Evolutionary conservation across 352 stramenopile species (phyloP).

Genomic region (Pythium guiyangense): DNA sequence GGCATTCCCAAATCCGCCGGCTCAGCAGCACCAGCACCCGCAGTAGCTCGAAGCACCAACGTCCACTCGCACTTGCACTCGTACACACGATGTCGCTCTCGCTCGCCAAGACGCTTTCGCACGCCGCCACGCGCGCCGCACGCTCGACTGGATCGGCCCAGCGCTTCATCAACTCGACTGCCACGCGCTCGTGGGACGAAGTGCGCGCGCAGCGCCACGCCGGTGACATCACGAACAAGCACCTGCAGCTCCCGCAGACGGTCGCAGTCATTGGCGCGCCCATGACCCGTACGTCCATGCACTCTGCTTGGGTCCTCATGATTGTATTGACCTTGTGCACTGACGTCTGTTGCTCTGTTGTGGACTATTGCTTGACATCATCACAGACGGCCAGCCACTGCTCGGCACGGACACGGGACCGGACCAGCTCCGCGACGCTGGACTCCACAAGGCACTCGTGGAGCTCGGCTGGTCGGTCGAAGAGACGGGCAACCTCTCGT

Average conservation of each 20-base stretch:
- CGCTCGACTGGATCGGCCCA: conserved; percentile 9
- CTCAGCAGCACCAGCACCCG: background rate
- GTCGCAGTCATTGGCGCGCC: conserved; percentile 81
- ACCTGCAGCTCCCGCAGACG: conserved; percentile 56
- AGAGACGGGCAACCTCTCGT: conserved; percentile 79
- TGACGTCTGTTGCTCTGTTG: background rate
- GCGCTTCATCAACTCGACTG: conserved; percentile 52
- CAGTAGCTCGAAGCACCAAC: background rate
- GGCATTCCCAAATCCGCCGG: background rate
- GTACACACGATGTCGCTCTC: conserved; percentile 10
- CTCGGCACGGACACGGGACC: conserved; percentile 74
- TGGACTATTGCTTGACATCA: background rate
- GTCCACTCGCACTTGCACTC: background rate
- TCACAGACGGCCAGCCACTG: conserved; percentile 72
- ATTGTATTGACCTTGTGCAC: too few species aligned
- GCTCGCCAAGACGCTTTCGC: conserved; percentile 9
- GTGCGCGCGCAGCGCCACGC: conserved; percentile 64
- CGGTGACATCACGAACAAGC: conserved; percentile 39
- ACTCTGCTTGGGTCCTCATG: too few species aligned
- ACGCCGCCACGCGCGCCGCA: background rate
- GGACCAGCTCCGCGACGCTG: conserved; percentile 67
- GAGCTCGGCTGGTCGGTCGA: conserved; percentile 83
- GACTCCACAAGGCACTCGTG: conserved; percentile 74
- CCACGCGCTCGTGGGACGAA: conserved; percentile 45
- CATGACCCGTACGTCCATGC: conserved; percentile 73